phyloP scores from a whole-genome alignment of 2,329 filamentous ascomycete genomes.

The Diplocarpon rosae region DNA sequence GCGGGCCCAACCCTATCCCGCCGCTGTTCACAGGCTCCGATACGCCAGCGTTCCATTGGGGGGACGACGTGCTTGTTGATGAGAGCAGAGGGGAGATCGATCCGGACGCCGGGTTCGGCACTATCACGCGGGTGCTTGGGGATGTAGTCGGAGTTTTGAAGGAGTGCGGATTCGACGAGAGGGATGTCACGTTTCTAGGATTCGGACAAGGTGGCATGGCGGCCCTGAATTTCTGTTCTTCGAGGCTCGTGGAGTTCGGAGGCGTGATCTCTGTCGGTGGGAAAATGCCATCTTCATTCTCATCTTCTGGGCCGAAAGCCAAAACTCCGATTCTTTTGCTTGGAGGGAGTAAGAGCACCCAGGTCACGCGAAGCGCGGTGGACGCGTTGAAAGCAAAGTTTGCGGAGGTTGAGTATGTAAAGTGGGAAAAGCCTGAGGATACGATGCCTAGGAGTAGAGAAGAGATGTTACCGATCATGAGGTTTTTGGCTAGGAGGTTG shows the following conservation, averaged over 20 bases:
- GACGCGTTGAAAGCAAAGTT: conserved; percentile 57
- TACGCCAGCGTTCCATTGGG: conserved; percentile 41
- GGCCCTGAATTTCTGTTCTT: conserved; percentile 32
- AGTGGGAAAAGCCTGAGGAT: conserved; percentile 62
- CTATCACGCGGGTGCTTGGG: conserved; percentile 31
- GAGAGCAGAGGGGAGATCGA: conserved; percentile 40
- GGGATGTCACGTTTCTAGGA: conserved; percentile 43
- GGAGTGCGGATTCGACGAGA: conserved; percentile 36
- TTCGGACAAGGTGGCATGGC: conserved; percentile 48
- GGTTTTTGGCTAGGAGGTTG: conserved; percentile 62
- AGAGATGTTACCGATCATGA: conserved; percentile 86
- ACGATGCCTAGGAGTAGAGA: conserved; percentile 74
- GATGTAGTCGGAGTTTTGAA: conserved; percentile 34
- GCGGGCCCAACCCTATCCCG: conserved; percentile 48
- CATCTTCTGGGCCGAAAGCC: conserved; percentile 34
- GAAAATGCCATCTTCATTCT: conserved; percentile 38
- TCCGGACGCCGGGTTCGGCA: conserved; percentile 40
- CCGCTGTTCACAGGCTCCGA: conserved; percentile 32
- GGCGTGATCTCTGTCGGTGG: conserved; percentile 56
- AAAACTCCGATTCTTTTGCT: conserved; percentile 54
- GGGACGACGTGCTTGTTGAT: conserved; percentile 47
- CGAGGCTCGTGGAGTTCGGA: conserved; percentile 32
- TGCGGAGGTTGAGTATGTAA: conserved; percentile 52
- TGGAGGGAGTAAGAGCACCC: conserved; percentile 39
- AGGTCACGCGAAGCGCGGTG: conserved; percentile 51